phyloP scores from a whole-genome alignment of 164 flowering plant genomes.

The Vitis amurensis region DNA sequence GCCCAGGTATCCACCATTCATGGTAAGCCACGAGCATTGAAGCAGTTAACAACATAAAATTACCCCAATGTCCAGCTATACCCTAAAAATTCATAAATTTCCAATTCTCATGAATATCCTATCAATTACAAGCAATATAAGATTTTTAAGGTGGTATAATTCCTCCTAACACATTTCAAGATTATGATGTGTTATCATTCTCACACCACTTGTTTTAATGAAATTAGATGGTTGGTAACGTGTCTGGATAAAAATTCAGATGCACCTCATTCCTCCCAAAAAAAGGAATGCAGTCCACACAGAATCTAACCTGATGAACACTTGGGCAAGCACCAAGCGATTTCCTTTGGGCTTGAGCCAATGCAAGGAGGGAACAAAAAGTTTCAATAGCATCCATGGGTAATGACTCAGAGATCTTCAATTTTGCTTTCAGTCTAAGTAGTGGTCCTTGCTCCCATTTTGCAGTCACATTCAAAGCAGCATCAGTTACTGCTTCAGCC shows the following conservation, averaged over 20 bases:
- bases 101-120: neutral
- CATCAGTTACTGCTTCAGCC: constrained; percentile 84
- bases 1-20: too few relatives aligned
- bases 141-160: neutral
- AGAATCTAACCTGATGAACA: constrained; percentile 55
- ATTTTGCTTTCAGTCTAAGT: constrained; percentile 85
- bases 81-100: neutral
- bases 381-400: constrained; percentile 88
- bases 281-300: neutral
- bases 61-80: too few relatives aligned
- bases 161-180: neutral
- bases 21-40: too few relatives aligned
- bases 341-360: constrained; percentile 89
- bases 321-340: constrained; percentile 58
- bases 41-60: too few relatives aligned
- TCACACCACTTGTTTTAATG: neutral
- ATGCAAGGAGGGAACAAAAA: constrained; percentile 81
- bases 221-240: neutral
- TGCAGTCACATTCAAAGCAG: constrained; percentile 93
- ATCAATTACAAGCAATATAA: neutral
- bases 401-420: constrained; percentile 64
- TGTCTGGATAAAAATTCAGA: neutral
- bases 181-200: neutral
- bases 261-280: neutral
- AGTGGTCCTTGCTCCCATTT: constrained; percentile 98